A percentile compares a stretch with the other conserved stretches of the same genome.
These are phyloP conservation scores for Stylosanthes scabra DNA, from an alignment of 331 rosid species.

Conservation along the genomic window DNA sequence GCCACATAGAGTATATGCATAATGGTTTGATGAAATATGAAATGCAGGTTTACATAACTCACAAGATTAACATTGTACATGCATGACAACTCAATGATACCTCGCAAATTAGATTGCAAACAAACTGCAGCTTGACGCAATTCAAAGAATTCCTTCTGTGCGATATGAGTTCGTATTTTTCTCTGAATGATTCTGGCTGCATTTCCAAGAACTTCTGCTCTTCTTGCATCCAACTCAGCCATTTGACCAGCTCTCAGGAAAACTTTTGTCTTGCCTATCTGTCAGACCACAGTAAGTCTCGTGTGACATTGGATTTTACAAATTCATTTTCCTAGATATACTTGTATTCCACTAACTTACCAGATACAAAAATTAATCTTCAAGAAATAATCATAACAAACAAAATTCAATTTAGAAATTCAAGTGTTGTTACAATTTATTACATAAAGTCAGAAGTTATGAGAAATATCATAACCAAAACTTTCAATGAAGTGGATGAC, in stretches of 20 bases:
- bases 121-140: constrained; percentile 81
- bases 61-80: not conserved
- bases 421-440: constrained; percentile 18
- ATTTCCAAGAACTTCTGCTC: constrained; percentile 93
- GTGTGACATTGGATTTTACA: constrained; percentile 31
- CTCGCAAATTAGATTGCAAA: constrained; percentile 89
- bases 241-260: constrained; percentile 97
- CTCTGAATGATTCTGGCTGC: constrained; percentile 95
- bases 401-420: constrained; percentile 15
- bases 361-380: constrained; percentile 28
- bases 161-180: constrained; percentile 86
- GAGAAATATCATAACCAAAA: not conserved
- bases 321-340: constrained; percentile 1
- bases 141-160: constrained; percentile 82
- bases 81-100: constrained; percentile 47
- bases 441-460: constrained; percentile 20
- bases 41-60: not conserved
- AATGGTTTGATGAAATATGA: not conserved
- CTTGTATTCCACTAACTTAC: constrained; percentile 5
- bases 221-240: constrained; percentile 98
- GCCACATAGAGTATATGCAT: constrained; percentile 12
- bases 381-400: constrained; percentile 12
- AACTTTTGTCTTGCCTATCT: constrained; percentile 93
- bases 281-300: constrained; percentile 54
- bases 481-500: constrained; percentile 16